Evolutionary conservation across 1,284 basidiomycete genomes (phyloP).

Genomic region (Ustilago nuda): DNA sequence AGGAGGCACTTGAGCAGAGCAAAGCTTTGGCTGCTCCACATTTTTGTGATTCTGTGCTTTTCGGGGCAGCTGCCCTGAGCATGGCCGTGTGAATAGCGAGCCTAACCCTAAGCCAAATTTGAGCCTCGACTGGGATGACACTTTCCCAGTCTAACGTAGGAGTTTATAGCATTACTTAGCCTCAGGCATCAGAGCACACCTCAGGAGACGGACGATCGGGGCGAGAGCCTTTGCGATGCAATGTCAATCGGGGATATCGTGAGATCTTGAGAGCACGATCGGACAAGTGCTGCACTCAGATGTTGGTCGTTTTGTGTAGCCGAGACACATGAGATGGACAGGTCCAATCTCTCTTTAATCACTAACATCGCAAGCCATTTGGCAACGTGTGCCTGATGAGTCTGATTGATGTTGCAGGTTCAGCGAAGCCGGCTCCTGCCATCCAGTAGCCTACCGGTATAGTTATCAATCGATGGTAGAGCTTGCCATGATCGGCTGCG

Average conservation of each 20-base stretch:
- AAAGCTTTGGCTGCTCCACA: slow-evolving; percentile 20
- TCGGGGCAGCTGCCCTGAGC: neutral
- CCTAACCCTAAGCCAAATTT: neutral
- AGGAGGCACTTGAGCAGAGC: slow-evolving; percentile 26
- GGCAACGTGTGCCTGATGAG: neutral
- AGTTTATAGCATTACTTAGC: neutral
- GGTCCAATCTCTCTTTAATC: neutral
- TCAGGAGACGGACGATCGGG: neutral
- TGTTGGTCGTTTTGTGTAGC: slow-evolving; percentile 1
- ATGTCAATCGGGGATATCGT: neutral
- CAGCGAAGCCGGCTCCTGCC: too few species aligned
- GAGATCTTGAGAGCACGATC: neutral
- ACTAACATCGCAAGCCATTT: neutral
- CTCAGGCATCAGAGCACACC: neutral
- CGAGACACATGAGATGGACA: slow-evolving; percentile 6
- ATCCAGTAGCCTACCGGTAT: neutral
- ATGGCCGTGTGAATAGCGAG: neutral
- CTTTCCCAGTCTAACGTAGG: neutral
- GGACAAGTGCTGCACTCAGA: neutral
- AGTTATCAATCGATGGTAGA: neutral
- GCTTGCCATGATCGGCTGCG: too few species aligned
- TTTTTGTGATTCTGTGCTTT: slow-evolving; percentile 5
- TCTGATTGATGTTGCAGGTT: too few species aligned
- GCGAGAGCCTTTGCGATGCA: neutral
- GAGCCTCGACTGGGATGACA: neutral